These are phyloP conservation scores for Chloropicon primus DNA, from an alignment of 139 green algal genomes.

Conservation along the genomic window DNA sequence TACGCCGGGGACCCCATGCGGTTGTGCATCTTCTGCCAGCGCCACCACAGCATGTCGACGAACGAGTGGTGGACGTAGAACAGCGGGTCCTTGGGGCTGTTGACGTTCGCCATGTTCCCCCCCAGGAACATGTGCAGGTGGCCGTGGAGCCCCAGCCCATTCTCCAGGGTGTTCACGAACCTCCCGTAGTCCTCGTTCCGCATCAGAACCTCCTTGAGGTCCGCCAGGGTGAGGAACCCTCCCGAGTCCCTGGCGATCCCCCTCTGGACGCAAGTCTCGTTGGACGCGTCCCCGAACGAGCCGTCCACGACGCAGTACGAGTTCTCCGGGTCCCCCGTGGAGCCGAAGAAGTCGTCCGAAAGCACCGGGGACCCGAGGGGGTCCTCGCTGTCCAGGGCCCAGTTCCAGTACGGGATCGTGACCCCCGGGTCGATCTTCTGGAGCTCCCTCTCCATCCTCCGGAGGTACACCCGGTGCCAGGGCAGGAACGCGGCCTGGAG, in stretches of 20 bases:
- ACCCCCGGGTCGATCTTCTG: not conserved
- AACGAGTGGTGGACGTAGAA: not conserved
- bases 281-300: not conserved
- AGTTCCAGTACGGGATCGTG: not conserved
- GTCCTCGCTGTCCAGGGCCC: not conserved
- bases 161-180: not conserved
- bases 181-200: not conserved
- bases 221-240: not conserved
- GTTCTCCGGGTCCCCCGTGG: not conserved
- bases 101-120: not conserved
- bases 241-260: not conserved
- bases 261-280: not conserved
- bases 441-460: not conserved
- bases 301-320: not conserved
- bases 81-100: not conserved
- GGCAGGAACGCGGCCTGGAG: not conserved
- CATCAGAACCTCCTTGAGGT: not conserved
- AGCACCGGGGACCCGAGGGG: not conserved
- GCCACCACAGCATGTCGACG: not conserved
- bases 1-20: not conserved
- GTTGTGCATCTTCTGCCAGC: not conserved
- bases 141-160: not conserved
- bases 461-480: not conserved
- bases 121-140: not conserved
- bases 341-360: not conserved